Conservation (phyloP, 1,284 basidiomycete genomes). For the Heterobasidion parviporum region DNA sequence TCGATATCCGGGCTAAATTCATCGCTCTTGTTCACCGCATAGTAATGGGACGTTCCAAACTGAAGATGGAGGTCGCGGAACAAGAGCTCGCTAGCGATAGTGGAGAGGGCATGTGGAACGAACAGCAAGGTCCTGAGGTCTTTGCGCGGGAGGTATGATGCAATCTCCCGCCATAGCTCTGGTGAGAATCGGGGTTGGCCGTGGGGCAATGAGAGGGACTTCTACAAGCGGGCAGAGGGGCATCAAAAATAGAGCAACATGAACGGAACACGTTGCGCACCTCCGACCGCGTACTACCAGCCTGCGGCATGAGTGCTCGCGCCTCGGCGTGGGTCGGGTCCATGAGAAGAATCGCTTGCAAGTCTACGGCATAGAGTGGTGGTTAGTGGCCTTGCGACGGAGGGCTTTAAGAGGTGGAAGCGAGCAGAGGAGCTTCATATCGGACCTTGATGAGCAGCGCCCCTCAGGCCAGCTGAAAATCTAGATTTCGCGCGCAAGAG, state of each 20-base stretch:
- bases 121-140: conserved; percentile 58
- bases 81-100: conserved; percentile 57
- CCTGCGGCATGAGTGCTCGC: conserved; percentile 42
- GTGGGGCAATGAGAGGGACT: conserved; percentile 7
- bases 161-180: conserved; percentile 68
- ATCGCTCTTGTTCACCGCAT: background rate
- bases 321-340: conserved; percentile 67
- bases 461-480: conserved; percentile 46
- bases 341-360: conserved; percentile 52
- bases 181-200: conserved; percentile 41
- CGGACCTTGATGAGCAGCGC: conserved; percentile 59
- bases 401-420: background rate
- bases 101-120: conserved; percentile 57
- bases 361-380: conserved; percentile 33
- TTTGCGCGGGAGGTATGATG: conserved; percentile 47
- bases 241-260: background rate
- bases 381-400: background rate
- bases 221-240: background rate
- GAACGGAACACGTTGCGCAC: conserved; percentile 7
- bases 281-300: conserved; percentile 18
- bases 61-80: conserved; percentile 59
- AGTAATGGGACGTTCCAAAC: conserved; percentile 25
- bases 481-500: conserved; percentile 57
- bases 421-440: background rate
- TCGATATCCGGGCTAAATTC: conserved; percentile 24